Conservation (phyloP, 345 rosid species). For the Cochlearia excelsa region DNA sequence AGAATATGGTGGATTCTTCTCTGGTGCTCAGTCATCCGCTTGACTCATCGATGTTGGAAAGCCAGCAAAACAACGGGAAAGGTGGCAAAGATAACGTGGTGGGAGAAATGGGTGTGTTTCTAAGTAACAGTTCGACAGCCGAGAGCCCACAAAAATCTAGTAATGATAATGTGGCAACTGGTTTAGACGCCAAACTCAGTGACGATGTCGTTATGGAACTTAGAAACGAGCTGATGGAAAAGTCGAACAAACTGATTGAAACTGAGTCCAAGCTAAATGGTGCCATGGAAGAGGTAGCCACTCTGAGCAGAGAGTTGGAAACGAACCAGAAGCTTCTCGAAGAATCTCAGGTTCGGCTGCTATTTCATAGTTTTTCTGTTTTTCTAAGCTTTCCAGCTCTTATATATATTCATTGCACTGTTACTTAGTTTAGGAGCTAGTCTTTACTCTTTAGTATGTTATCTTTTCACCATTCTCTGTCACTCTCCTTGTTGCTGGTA, state of each 20-base stretch:
- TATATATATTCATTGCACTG: too few species aligned
- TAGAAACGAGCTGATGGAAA: conserved; percentile 56
- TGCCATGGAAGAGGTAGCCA: conserved; percentile 67
- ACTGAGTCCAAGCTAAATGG: conserved; percentile 60
- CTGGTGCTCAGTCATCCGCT: conserved; percentile 60
- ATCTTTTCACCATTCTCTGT: too few species aligned
- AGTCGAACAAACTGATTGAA: conserved; percentile 58
- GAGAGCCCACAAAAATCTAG: conserved; percentile 68
- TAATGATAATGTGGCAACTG: conserved; percentile 44
- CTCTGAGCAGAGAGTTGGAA: conserved; percentile 72
- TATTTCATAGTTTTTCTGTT: too few species aligned
- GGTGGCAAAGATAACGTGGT: conserved; percentile 59
- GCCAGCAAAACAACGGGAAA: conserved; percentile 60
- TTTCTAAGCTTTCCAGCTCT: too few species aligned
- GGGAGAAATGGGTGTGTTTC: conserved; percentile 59
- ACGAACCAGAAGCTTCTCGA: conserved; percentile 72
- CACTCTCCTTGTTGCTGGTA: too few species aligned
- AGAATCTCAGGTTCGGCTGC: too few species aligned
- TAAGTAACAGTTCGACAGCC: conserved; percentile 82
- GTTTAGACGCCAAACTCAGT: conserved; percentile 40
- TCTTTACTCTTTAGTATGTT: too few species aligned
- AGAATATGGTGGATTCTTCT: conserved; percentile 92
- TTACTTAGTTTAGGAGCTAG: too few species aligned
- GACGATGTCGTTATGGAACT: conserved; percentile 50
- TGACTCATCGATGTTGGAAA: conserved; percentile 87